Evolutionary conservation across 2,329 filamentous ascomycete genomes (phyloP).

Genomic region (Corinectria fuckeliana): DNA sequence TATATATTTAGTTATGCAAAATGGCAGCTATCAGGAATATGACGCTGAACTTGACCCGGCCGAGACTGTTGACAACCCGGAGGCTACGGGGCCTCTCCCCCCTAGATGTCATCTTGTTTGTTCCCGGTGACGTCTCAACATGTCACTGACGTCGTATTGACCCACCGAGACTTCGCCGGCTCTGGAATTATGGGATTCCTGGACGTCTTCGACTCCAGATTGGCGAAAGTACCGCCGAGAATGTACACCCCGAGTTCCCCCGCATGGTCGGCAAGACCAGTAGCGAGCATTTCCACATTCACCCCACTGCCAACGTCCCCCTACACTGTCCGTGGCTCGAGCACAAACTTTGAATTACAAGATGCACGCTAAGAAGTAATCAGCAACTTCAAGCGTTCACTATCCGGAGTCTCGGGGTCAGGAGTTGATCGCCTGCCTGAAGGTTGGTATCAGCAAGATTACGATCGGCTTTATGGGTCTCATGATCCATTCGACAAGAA

Average conservation of each 20-base stretch:
- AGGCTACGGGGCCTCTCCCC: conserved; percentile 51
- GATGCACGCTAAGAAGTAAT: conserved; percentile 95
- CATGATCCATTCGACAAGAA: conserved; percentile 92
- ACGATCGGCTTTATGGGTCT: conserved; percentile 85
- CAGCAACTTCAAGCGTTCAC: conserved; percentile 81
- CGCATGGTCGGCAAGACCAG: conserved; percentile 90
- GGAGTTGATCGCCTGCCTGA: conserved; percentile 70
- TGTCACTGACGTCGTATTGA: conserved; percentile 78
- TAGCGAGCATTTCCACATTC: conserved; percentile 93
- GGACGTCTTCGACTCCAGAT: conserved; percentile 87
- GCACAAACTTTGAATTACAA: conserved; percentile 89
- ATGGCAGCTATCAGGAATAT: conserved; percentile 28
- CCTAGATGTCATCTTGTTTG: conserved; percentile 87
- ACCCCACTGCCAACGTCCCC: conserved; percentile 75
- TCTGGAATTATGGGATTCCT: conserved; percentile 95
- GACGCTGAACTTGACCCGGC: conserved; percentile 26
- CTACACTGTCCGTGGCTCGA: conserved; percentile 84
- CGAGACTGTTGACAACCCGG: conserved; percentile 24
- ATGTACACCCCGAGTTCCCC: conserved; percentile 83
- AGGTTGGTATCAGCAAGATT: conserved; percentile 70
- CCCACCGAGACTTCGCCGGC: conserved; percentile 82
- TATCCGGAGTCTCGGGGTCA: conserved; percentile 78
- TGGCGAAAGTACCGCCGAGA: conserved; percentile 78
- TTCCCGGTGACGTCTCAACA: conserved; percentile 86
- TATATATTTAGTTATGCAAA: background rate